phyloP scores from a whole-genome alignment of 805 yeast genomes.

The Monosporozyma aerobia region DNA sequence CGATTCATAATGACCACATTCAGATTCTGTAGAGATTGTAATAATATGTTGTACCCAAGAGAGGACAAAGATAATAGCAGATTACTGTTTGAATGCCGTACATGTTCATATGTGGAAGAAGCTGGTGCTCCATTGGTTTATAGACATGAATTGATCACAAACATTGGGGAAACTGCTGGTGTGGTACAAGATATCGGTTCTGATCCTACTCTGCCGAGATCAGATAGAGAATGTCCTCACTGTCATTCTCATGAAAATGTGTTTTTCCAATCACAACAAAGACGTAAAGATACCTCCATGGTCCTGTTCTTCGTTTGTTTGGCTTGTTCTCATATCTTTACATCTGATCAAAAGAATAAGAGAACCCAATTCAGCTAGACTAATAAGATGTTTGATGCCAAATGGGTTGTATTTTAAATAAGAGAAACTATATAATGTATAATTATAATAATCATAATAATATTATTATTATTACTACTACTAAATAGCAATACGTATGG shows the following conservation, averaged over 20 bases:
- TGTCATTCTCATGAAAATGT: conserved; percentile 88
- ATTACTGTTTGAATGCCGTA: conserved; percentile 85
- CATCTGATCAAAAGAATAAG: conserved; percentile 31
- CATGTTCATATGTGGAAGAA: conserved; percentile 86
- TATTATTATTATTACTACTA: background rate
- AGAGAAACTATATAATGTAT: background rate
- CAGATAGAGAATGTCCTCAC: conserved; percentile 86
- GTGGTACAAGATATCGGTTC: conserved; percentile 90
- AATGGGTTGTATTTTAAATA: background rate
- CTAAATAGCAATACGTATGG: background rate
- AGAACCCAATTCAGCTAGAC: conserved; percentile 24
- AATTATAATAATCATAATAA: background rate
- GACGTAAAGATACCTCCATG: conserved; percentile 93
- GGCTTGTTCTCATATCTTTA: conserved; percentile 65
- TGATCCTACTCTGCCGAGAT: conserved; percentile 96
- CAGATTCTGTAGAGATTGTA: conserved; percentile 91
- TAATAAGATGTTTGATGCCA: background rate
- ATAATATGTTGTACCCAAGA: conserved; percentile 95
- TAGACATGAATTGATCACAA: conserved; percentile 84
- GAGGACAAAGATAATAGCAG: conserved; percentile 72
- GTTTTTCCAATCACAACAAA: conserved; percentile 93
- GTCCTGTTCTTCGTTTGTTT: conserved; percentile 86
- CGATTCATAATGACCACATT: conserved; percentile 65
- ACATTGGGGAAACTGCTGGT: conserved; percentile 92
- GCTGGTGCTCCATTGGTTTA: conserved; percentile 84